phyloP scores from a whole-genome alignment of 176 grass and related monocot species.

The Eremochloa ophiuroides region DNA sequence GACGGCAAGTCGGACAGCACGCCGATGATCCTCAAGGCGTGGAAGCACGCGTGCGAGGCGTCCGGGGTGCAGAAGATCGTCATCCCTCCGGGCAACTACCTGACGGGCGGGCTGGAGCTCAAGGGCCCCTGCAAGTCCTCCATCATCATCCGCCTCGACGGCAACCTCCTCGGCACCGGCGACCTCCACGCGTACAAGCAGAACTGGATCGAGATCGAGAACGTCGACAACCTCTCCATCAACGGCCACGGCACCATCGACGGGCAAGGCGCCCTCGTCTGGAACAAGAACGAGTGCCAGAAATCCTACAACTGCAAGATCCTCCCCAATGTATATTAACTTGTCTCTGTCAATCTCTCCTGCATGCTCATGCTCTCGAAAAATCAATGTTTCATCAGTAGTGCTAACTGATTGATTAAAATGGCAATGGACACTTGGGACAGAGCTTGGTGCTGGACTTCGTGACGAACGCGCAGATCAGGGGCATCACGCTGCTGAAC shows the following conservation, averaged over 20 bases:
- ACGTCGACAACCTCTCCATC: constrained; percentile 35
- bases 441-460: constrained; percentile 67
- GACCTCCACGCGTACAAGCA: constrained; percentile 40
- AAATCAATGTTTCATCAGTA: too few relatives aligned
- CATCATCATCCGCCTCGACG: constrained; percentile 51
- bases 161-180: constrained; percentile 48
- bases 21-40: constrained; percentile 44
- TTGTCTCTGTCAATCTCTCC: too few relatives aligned
- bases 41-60: constrained; percentile 46
- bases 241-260: constrained; percentile 51
- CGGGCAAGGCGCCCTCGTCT: constrained; percentile 51
- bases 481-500: constrained; percentile 28
- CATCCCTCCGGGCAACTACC: constrained; percentile 45
- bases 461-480: constrained; percentile 33
- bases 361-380: too few relatives aligned
- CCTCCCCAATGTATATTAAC: constrained; percentile 55
- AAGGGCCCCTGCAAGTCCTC: constrained; percentile 51
- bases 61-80: constrained; percentile 34
- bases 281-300: constrained; percentile 59
- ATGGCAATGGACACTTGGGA: too few relatives aligned
- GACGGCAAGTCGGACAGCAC: constrained; percentile 56
- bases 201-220: constrained; percentile 60
- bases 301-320: constrained; percentile 38
- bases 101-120: constrained; percentile 31
- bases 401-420: not conserved